Base-by-base conservation (phyloP, 2,329 filamentous ascomycete genomes). In the Hansfordia pulvinata region DNA sequence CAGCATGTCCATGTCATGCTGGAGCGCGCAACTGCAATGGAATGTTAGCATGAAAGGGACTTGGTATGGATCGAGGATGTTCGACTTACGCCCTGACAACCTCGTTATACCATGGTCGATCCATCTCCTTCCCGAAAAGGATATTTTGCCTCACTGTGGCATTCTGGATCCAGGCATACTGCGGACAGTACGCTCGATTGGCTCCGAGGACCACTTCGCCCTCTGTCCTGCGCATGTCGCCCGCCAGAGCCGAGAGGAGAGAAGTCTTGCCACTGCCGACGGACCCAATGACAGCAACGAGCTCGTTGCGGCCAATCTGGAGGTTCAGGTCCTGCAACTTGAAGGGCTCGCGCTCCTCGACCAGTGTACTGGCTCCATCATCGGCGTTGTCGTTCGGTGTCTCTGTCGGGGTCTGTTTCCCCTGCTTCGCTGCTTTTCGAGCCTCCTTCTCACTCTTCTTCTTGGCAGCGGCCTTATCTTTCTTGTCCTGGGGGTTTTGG, bases 161-260 rank as follows among this genome's bases (percentile, higher is more conserved):
- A 43, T 96, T 96, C 46, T 96, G 88, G 25, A 98, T 93, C 90
- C 90, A 98, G 0, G 90, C 83, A 44, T 93, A 93, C 47, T 98
- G 88, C 0, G 88, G 88, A 38, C 90, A 96, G 42, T 93, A 94
- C 0, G 88, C 83, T 34, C 86, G 66, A 3, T 74, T 76, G 0
- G 83, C 83, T 20, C 86, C 82, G 39, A 90, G 67, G 0, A 71
- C 66, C 5, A 92, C 67, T 19, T 77, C 65, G 8, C 85, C 85
- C 4, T 55, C 58, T 0, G 81, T 92, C 48, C 77, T 79, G 23
- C 85, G 74, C 88, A 96, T 96, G 36, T 96, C 88, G 14, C 90
- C 88, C 1, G 86, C 88, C 23, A 98, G 57, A 1, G 88, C 85
- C 18, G 84, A 80, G 3, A 98, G 69, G 2, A 98, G 56, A 0